These are phyloP conservation scores for Grosmannia serpens DNA, from an alignment of 2,329 filamentous ascomycete genomes.

Conservation along the genomic window DNA sequence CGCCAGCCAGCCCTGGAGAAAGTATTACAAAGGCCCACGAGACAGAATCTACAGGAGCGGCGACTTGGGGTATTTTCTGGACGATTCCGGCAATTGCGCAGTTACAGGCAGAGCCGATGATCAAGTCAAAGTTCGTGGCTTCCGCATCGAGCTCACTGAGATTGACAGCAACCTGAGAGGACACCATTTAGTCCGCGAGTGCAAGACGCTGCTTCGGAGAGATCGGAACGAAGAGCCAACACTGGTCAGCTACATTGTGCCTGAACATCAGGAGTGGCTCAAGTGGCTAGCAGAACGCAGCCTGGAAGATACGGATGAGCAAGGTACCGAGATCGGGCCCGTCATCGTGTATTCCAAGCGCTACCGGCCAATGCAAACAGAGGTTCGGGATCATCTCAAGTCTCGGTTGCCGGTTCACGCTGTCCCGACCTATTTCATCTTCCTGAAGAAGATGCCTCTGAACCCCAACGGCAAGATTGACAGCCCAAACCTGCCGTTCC, in stretches of 20 bases:
- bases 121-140: background rate
- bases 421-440: background rate
- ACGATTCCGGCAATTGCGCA: too few species aligned
- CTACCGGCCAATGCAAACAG: background rate
- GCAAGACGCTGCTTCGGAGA: constrained; percentile 72
- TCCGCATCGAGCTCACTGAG: constrained; percentile 56
- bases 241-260: constrained; percentile 83
- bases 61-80: too few species aligned
- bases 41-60: too few species aligned
- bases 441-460: too few species aligned
- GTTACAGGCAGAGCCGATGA: too few species aligned
- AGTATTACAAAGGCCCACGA: too few species aligned
- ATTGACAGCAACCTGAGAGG: constrained; percentile 76
- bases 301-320: constrained; percentile 17
- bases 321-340: constrained; percentile 35
- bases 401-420: background rate
- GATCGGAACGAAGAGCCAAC: constrained; percentile 77
- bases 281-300: too few species aligned
- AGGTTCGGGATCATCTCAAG: constrained; percentile 25
- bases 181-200: constrained; percentile 68
- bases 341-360: background rate
- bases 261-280: constrained; percentile 52
- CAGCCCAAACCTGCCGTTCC: constrained; percentile 69
- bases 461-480: constrained; percentile 73
- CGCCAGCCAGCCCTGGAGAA: too few species aligned